These are phyloP conservation scores for Chaetomium globosum DNA, from an alignment of 2,329 filamentous ascomycete species.

Conservation along the genomic window DNA sequence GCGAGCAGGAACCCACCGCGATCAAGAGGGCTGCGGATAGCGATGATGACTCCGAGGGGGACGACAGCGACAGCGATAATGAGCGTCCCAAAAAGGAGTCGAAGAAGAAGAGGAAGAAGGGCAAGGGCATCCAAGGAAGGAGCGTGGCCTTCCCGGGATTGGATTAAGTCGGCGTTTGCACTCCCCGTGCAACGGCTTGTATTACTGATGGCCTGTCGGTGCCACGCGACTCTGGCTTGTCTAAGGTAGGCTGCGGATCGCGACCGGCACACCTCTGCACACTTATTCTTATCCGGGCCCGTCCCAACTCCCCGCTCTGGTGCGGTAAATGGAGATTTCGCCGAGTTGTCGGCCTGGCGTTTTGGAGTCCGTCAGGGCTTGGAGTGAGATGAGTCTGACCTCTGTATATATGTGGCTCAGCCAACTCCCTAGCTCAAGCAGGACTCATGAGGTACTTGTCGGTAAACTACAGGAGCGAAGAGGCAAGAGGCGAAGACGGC, in stretches of 20 bases:
- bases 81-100: constrained; percentile 35
- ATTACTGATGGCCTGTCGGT: constrained; percentile 5
- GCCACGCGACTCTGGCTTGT: constrained; percentile 1
- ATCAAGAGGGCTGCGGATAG: constrained; percentile 54
- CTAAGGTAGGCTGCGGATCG: neutral
- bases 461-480: neutral
- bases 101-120: constrained; percentile 44
- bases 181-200: neutral
- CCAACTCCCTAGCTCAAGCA: neutral
- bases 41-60: constrained; percentile 50
- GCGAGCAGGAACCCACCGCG: constrained; percentile 48
- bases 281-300: constrained; percentile 1
- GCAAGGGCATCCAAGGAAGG: constrained; percentile 36
- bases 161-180: constrained; percentile 34
- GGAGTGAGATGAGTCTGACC: neutral
- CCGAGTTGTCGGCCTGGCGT: neutral
- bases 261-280: constrained; percentile 18
- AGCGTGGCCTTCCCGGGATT: constrained; percentile 41
- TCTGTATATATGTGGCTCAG: neutral
- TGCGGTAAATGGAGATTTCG: neutral
- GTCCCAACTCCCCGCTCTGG: constrained; percentile 6
- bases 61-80: constrained; percentile 51
- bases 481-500: neutral
- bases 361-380: neutral
- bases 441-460: neutral